Percentiles rank a stretch among this genome's conserved stretches.
phyloP scores from a whole-genome alignment of 1,284 basidiomycete species.

The Sporisorium scitamineum region DNA sequence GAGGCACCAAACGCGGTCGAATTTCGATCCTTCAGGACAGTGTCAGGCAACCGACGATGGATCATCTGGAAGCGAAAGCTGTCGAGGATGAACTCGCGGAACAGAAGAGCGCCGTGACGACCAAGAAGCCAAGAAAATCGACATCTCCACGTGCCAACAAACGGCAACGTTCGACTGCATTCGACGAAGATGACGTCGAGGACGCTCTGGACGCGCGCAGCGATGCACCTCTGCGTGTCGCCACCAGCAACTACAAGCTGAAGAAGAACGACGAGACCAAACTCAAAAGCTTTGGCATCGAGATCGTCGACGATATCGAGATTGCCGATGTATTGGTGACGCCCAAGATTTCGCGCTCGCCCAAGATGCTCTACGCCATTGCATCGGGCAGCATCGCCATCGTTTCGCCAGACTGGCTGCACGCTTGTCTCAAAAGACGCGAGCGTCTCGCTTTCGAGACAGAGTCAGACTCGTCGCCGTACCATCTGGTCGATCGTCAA shows the following conservation, averaged over 20 bases:
- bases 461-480: background rate
- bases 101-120: background rate
- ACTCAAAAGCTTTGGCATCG: slow-evolving; percentile 28
- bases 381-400: slow-evolving; percentile 32
- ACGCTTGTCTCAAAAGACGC: slow-evolving; percentile 27
- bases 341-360: slow-evolving; percentile 40
- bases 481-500: slow-evolving; percentile 15
- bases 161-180: background rate
- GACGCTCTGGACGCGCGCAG: background rate
- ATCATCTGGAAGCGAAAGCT: slow-evolving; percentile 6
- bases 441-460: background rate
- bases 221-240: slow-evolving; percentile 16
- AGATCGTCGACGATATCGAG: slow-evolving; percentile 40
- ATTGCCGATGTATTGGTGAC: slow-evolving; percentile 43
- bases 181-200: background rate
- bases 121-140: slow-evolving; percentile 9
- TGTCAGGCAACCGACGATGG: slow-evolving; percentile 11
- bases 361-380: slow-evolving; percentile 51
- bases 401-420: slow-evolving; percentile 41
- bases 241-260: slow-evolving; percentile 40
- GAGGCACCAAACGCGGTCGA: slow-evolving; percentile 26
- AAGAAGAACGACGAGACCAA: slow-evolving; percentile 32
- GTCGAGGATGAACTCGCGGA: slow-evolving; percentile 5
- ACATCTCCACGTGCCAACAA: background rate
- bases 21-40: slow-evolving; percentile 27